phyloP scores from a whole-genome alignment of 176 grass and related monocot species.

The Zizania latifolia region DNA sequence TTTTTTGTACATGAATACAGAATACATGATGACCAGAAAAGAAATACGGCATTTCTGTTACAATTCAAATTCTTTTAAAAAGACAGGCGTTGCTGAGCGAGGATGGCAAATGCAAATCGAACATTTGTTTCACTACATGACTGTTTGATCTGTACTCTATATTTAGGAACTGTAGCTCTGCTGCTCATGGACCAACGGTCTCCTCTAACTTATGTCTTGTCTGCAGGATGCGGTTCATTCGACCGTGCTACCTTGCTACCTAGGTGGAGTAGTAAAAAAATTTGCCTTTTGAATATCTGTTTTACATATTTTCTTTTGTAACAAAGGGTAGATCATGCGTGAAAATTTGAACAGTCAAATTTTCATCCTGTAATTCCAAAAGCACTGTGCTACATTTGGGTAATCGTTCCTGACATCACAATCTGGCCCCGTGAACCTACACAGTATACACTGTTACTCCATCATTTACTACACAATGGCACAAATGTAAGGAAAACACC shows the following conservation, averaged over 20 bases:
- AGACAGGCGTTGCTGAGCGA: background rate
- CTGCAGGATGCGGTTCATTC: slow-evolving; percentile 17
- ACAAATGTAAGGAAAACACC: background rate
- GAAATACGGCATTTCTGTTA: background rate
- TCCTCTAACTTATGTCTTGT: background rate
- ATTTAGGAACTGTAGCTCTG: background rate
- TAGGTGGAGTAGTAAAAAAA: background rate
- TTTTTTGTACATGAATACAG: background rate
- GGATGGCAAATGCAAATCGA: background rate
- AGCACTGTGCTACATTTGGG: background rate
- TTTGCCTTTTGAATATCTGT: slow-evolving; percentile 1
- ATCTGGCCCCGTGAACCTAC: background rate
- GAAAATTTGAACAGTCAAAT: slow-evolving; percentile 6
- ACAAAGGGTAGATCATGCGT: slow-evolving; percentile 30
- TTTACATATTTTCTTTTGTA: slow-evolving; percentile 22
- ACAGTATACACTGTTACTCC: background rate
- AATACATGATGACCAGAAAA: background rate
- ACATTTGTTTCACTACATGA: background rate
- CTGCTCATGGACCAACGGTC: background rate
- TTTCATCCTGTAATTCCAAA: background rate
- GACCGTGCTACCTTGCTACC: background rate
- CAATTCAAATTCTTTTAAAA: background rate
- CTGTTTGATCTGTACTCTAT: background rate
- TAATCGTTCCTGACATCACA: background rate
- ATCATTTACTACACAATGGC: background rate